Base-by-base conservation (phyloP, 2,329 filamentous ascomycete species). In the Pyricularia sp. region DNA sequence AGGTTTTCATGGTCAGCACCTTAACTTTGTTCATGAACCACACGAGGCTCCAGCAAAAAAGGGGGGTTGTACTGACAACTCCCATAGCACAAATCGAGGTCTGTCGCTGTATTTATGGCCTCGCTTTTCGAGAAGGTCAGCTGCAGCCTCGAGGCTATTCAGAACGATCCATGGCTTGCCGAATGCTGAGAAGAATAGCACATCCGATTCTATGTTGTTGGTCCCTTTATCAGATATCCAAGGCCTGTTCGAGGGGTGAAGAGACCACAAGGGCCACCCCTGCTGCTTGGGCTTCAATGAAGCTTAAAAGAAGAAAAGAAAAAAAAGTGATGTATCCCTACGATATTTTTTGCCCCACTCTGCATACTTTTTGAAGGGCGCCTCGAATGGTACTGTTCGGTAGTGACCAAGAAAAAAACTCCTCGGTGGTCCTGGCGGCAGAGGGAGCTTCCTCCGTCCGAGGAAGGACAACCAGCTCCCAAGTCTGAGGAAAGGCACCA, bases 61-160 rank as follows among this genome's bases (percentile, higher is more conserved):
- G 17, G 4, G 5, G 42, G 42, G 6, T 14, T 65, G n/a, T 23
- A 67, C 66, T 58, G 0, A 67, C 55, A 79, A 74, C 66, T 80
- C 76, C 65, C 79, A 79, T 2, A 81, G 72, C 1, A 79, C 78
- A 70, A 84, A 83, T n/a, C 79, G 77, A 10, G 82, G 82, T 1
- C 82, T 72, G 71, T 82, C 80, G 36, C 75, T 76, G 71, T 82
- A 84, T 70, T 82, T 84, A 70, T 76, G 76, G 1, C 82, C 81
- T 23, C 79, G 74, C 68, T 79, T 81, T 69, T 82, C 81, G 5
- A 84, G 75, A 4, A 84, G 74, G n/a, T 83, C 81, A 5, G 74
- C 71, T 26, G 82, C 81, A 3, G 79, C 77, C 64, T 78, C 74
- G 6, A 78, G 75, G 64, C 79, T 82, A 74, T 83, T 82, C 33